Percentiles rank a stretch among this genome's conserved stretches.
Conservation (phyloP, 2,329 filamentous ascomycete species). For the Ophiosphaerella korrae region DNA sequence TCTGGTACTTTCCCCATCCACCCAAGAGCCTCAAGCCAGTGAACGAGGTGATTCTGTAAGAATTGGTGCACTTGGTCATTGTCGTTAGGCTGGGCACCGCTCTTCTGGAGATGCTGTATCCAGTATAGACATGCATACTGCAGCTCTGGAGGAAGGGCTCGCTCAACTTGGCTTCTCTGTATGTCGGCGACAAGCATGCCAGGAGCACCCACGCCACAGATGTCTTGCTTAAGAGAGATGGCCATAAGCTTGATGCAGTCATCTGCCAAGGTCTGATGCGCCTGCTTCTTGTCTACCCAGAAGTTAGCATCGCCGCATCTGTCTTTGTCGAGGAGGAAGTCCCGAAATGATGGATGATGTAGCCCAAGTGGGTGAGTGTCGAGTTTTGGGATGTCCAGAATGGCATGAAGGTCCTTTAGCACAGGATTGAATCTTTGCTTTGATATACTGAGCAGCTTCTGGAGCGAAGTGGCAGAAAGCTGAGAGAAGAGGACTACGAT, state of each 20-base stretch:
- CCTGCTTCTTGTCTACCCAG: conserved; percentile 31
- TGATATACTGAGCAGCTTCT: no score
- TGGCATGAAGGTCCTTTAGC: no score
- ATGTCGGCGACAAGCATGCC: no score
- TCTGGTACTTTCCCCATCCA: background rate
- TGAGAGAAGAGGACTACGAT: conserved; percentile 16
- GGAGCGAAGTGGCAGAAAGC: background rate
- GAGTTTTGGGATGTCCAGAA: no score
- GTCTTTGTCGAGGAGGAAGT: conserved; percentile 23
- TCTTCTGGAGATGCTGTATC: background rate
- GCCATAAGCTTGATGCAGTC: no score
- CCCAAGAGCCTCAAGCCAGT: background rate
- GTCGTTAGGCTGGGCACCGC: background rate
- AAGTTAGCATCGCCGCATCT: conserved; percentile 26
- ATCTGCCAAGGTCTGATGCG: no score
- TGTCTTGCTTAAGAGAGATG: no score
- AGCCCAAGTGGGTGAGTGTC: no score
- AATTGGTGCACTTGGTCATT: conserved; percentile 2
- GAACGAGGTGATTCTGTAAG: conserved; percentile 4
- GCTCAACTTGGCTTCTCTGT: no score
- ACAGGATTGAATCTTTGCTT: no score
- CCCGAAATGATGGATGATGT: no score
- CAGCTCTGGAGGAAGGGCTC: background rate
- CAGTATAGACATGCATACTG: background rate
- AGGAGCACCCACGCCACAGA: no score